These are phyloP conservation scores for Rhamnella rubrinervis DNA, from an alignment of 331 rosid species.

Conservation along the genomic window DNA sequence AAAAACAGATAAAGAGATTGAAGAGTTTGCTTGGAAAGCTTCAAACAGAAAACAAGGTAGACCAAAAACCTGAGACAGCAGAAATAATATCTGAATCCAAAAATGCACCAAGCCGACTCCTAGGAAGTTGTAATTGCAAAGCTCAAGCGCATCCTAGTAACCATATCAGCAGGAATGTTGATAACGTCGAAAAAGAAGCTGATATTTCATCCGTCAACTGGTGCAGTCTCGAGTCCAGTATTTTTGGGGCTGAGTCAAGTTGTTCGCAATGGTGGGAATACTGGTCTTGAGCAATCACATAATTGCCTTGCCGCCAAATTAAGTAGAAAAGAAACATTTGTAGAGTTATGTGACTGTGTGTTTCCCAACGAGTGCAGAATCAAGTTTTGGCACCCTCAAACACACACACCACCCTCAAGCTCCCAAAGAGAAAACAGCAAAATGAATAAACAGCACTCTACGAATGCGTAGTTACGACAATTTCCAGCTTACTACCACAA, in stretches of 20 bases:
- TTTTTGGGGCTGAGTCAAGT: neutral
- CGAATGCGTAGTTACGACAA: no score
- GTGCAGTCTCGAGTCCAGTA: slow-evolving; percentile 2
- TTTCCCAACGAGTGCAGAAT: neutral
- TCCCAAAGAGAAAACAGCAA: no score
- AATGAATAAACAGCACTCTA: no score
- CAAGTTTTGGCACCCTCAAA: no score
- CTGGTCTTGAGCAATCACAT: neutral
- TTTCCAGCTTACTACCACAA: no score
- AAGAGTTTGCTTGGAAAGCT: slow-evolving; percentile 3
- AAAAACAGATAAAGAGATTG: slow-evolving; percentile 1
- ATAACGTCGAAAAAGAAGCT: neutral
- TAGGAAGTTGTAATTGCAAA: neutral
- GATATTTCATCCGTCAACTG: neutral
- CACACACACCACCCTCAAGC: no score
- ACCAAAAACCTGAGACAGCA: neutral
- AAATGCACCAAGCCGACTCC: neutral
- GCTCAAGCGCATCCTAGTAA: neutral
- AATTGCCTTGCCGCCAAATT: no score
- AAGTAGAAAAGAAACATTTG: no score
- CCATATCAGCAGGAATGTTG: neutral
- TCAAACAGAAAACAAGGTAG: neutral
- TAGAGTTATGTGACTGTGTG: no score
- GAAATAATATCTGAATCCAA: neutral
- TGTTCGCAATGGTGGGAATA: slow-evolving; percentile 6